phyloP scores from a whole-genome alignment of 1,284 basidiomycete genomes.

The Calocybe gambosa region DNA sequence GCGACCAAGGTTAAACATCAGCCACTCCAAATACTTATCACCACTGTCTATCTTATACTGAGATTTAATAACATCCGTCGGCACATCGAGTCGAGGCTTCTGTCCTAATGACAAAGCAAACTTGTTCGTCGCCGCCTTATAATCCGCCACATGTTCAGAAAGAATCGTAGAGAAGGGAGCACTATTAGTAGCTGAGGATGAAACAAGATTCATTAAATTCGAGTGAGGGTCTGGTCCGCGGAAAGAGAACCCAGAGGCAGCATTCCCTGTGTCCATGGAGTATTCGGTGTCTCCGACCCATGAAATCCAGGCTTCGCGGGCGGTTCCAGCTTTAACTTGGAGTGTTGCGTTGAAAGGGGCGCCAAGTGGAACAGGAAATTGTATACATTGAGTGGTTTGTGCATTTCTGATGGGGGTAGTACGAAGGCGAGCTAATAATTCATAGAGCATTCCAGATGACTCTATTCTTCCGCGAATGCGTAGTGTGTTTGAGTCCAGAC shows the following conservation, averaged over 20 bases:
- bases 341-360: conserved; percentile 46
- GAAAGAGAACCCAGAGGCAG: conserved; percentile 54
- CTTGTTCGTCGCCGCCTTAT: conserved; percentile 29
- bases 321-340: conserved; percentile 34
- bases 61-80: conserved; percentile 53
- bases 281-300: conserved; percentile 73
- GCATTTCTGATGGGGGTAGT: conserved; percentile 17
- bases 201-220: conserved; percentile 36
- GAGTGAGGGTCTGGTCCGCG: conserved; percentile 53
- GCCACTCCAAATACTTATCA: conserved; percentile 64
- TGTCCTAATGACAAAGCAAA: conserved; percentile 61
- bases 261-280: conserved; percentile 53
- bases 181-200: conserved; percentile 19
- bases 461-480: conserved; percentile 46
- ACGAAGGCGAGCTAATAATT: conserved; percentile 50
- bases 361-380: conserved; percentile 23
- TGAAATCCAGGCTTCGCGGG: conserved; percentile 50
- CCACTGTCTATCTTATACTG: conserved; percentile 50
- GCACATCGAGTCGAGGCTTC: conserved; percentile 39
- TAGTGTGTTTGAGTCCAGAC: conserved; percentile 50
- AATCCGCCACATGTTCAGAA: conserved; percentile 45
- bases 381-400: conserved; percentile 20
- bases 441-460: conserved; percentile 58
- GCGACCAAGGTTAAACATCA: conserved; percentile 68
- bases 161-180: conserved; percentile 30